phyloP scores from a whole-genome alignment of 1,139 yeast species.

The Hanseniaspora uvarum region DNA sequence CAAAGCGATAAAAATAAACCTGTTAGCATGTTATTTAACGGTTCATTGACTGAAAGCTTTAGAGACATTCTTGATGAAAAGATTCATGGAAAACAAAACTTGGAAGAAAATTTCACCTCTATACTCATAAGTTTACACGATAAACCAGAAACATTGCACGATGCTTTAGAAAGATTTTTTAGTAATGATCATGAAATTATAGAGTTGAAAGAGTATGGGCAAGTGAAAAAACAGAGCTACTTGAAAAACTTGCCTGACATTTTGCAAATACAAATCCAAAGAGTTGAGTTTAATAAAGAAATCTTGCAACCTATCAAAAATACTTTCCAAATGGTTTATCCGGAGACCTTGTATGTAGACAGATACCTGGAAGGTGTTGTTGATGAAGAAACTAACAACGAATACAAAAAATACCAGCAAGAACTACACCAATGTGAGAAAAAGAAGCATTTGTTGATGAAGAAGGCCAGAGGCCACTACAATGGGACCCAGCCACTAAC shows the following conservation, averaged over 20 bases:
- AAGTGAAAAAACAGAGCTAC: constrained; percentile 62
- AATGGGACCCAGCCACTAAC: constrained; percentile 30
- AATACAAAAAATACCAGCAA: constrained; percentile 56
- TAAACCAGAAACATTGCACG: constrained; percentile 80
- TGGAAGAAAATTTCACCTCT: constrained; percentile 68
- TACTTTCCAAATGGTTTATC: constrained; percentile 69
- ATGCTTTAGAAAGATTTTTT: constrained; percentile 77
- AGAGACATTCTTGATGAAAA: constrained; percentile 30
- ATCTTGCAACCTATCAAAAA: constrained; percentile 69
- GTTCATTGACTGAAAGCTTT: constrained; percentile 51
- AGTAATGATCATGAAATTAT: constrained; percentile 57
- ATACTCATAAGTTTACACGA: constrained; percentile 76
- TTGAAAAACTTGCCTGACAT: constrained; percentile 66
- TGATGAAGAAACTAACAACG: constrained; percentile 41
- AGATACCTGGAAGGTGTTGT: constrained; percentile 65
- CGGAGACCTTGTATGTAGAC: constrained; percentile 71
- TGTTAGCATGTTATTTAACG: constrained; percentile 49
- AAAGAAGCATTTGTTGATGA: constrained; percentile 37
- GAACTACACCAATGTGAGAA: constrained; percentile 40
- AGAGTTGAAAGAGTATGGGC: constrained; percentile 53
- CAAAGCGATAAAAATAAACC: constrained; percentile 75
- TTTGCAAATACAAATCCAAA: constrained; percentile 81
- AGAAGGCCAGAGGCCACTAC: constrained; percentile 35
- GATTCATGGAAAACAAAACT: constrained; percentile 31
- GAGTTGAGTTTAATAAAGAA: constrained; percentile 80